Conservation (phyloP, 495 filamentous ascomycete genomes). For the Hypoxylon lienhwacheense region DNA sequence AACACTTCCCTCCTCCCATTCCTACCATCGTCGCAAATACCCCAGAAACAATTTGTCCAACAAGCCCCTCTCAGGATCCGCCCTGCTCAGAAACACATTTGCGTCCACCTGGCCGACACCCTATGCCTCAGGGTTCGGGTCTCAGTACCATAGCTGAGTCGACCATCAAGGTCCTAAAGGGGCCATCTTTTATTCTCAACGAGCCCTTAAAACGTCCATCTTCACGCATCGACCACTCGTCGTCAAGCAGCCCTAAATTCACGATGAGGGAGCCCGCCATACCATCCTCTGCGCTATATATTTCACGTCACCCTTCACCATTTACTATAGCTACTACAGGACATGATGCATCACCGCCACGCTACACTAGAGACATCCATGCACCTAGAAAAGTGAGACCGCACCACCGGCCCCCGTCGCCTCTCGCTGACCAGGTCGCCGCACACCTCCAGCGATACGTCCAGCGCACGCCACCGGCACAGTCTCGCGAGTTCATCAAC, state of each 20-base stretch:
- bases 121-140: not conserved
- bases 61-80: constrained; percentile 1
- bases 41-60: no score
- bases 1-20: constrained; percentile 28
- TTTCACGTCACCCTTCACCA: no score
- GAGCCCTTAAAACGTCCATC: constrained; percentile 40
- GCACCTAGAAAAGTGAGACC: not conserved
- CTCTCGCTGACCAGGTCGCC: constrained; percentile 13
- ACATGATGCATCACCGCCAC: not conserved
- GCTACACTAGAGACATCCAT: no score
- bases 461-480: constrained; percentile 26
- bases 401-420: constrained; percentile 17
- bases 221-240: constrained; percentile 8
- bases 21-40: no score
- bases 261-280: not conserved
- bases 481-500: constrained; percentile 30
- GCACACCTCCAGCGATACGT: constrained; percentile 8
- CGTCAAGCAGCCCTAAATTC: constrained; percentile 6
- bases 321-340: no score
- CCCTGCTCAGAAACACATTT: not conserved
- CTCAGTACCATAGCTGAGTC: constrained; percentile 1
- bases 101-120: not conserved
- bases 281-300: constrained; percentile 2
- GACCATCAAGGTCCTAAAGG: constrained; percentile 16
- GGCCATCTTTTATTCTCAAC: constrained; percentile 32